phyloP scores from a whole-genome alignment of 768 basidiomycete species.

The Lepiota venenata region DNA sequence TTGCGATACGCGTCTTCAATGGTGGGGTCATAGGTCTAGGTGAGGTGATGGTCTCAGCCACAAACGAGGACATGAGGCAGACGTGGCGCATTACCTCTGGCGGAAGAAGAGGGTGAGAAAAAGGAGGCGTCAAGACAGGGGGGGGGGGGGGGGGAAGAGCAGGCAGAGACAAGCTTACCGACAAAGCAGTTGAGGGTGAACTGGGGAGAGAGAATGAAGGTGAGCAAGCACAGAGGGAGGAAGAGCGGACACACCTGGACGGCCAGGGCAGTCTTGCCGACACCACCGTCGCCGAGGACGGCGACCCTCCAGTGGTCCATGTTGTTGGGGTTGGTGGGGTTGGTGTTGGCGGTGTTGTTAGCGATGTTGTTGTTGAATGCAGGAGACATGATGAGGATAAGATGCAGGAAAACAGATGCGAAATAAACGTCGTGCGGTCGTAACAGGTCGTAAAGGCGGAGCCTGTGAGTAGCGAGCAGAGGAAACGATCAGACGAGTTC shows the following conservation, averaged over 20 bases:
- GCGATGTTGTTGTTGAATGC: constrained; percentile 15
- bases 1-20: constrained; percentile 99
- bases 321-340: constrained; percentile 6
- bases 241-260: constrained; percentile 84
- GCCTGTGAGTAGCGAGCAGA: constrained; percentile 12
- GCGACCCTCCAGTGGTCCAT: constrained; percentile 97
- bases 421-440: constrained; percentile 43
- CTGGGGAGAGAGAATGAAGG: constrained; percentile 34
- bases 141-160: neutral
- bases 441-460: constrained; percentile 51
- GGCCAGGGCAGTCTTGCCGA: constrained; percentile 94
- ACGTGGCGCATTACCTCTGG: constrained; percentile 48
- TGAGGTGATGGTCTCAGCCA: constrained; percentile 14
- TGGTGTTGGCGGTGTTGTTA: constrained; percentile 6
- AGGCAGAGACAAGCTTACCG: constrained; percentile 49
- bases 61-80: constrained; percentile 9
- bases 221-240: constrained; percentile 11
- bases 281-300: constrained; percentile 95
- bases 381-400: constrained; percentile 28
- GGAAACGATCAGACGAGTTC: constrained; percentile 16
- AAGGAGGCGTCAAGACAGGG: constrained; percentile 5
- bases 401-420: constrained; percentile 34
- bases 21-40: constrained; percentile 93
- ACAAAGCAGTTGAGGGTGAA: constrained; percentile 97
- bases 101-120: constrained; percentile 14